A percentile compares a stretch with the other conserved stretches of the same genome.
These are phyloP conservation scores for Cardamine resedifolia DNA, from an alignment of 345 rosid species.

Conservation along the genomic window DNA sequence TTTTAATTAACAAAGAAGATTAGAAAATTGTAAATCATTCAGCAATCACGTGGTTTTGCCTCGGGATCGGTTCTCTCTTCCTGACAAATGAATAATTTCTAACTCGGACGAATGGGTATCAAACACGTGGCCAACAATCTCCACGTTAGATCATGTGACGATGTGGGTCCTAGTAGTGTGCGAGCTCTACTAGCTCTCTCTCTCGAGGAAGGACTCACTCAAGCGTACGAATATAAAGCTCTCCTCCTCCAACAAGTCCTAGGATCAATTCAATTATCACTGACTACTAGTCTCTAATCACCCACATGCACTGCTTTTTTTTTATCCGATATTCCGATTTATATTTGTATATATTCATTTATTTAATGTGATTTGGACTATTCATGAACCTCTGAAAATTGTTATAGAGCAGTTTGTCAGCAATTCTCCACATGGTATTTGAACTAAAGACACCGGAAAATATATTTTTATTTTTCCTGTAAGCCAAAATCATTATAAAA, in stretches of 20 bases:
- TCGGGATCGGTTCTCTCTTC: conserved; percentile 41
- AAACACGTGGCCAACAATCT: conserved; percentile 31
- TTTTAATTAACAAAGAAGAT: conserved; percentile 6
- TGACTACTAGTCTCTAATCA: conserved; percentile 27
- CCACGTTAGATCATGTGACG: conserved; percentile 45
- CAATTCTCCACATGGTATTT: conserved; percentile 32
- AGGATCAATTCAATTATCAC: conserved; percentile 36
- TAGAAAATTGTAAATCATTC: conserved; percentile 29
- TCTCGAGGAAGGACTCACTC: conserved; percentile 16
- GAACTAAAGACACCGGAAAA: conserved; percentile 27
- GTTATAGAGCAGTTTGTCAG: conserved; percentile 38
- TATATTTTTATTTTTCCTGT: background rate
- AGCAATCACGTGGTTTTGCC: conserved; percentile 57
- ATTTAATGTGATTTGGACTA: conserved; percentile 36
- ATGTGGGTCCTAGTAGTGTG: conserved; percentile 40
- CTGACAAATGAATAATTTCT: conserved; percentile 37
- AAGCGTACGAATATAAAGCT: conserved; percentile 35
- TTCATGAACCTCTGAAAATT: conserved; percentile 35
- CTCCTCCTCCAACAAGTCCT: conserved; percentile 20
- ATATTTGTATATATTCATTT: conserved; percentile 8
- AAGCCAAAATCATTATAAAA: background rate
- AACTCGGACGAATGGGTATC: conserved; percentile 10
- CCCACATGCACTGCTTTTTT: conserved; percentile 32
- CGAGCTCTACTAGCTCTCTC: conserved; percentile 19
- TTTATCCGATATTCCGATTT: conserved; percentile 16